These are phyloP conservation scores for Macrophomina phaseolina DNA, from an alignment of 2,329 filamentous ascomycete genomes.

Conservation along the genomic window DNA sequence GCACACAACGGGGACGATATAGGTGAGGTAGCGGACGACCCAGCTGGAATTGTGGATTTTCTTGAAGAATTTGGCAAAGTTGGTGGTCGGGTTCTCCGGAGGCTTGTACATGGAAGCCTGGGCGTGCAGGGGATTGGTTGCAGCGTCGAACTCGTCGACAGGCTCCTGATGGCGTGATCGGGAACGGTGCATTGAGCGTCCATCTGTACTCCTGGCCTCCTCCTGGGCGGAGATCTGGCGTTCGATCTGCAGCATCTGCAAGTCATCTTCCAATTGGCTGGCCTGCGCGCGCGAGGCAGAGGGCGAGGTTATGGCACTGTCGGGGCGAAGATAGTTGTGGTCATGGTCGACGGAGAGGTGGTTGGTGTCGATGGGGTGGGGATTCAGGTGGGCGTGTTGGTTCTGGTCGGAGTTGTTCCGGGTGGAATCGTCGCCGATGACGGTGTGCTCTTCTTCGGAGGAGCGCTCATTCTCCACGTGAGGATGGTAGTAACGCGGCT, in stretches of 20 bases:
- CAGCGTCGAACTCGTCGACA: conserved; percentile 70
- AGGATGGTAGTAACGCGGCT: conserved; percentile 43
- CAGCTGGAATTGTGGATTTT: conserved; percentile 69
- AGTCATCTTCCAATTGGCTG: conserved; percentile 68
- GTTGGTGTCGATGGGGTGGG: conserved; percentile 14
- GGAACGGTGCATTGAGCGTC: conserved; percentile 56
- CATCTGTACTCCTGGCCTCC: conserved; percentile 42
- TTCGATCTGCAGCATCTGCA: conserved; percentile 69
- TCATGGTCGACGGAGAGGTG: conserved; percentile 35
- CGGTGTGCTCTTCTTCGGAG: conserved; percentile 46
- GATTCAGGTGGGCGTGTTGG: not conserved
- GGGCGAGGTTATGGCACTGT: conserved; percentile 51
- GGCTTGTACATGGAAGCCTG: conserved; percentile 69
- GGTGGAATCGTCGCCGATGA: conserved; percentile 43
- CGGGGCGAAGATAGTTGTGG: conserved; percentile 52
- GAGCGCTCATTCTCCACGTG: conserved; percentile 32
- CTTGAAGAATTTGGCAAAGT: conserved; percentile 68
- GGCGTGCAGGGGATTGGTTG: conserved; percentile 73
- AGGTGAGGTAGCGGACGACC: conserved; percentile 72
- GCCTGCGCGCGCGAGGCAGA: conserved; percentile 65
- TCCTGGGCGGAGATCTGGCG: conserved; percentile 58
- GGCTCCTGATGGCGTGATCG: conserved; percentile 62
- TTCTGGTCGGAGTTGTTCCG: conserved; percentile 35
- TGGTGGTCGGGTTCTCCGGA: conserved; percentile 66
- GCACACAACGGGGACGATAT: conserved; percentile 69